Percentiles rank a stretch among this genome's conserved stretches.
Conservation (phyloP, 2,329 filamentous ascomycete species). For the Colletotrichum sansevieriae region DNA sequence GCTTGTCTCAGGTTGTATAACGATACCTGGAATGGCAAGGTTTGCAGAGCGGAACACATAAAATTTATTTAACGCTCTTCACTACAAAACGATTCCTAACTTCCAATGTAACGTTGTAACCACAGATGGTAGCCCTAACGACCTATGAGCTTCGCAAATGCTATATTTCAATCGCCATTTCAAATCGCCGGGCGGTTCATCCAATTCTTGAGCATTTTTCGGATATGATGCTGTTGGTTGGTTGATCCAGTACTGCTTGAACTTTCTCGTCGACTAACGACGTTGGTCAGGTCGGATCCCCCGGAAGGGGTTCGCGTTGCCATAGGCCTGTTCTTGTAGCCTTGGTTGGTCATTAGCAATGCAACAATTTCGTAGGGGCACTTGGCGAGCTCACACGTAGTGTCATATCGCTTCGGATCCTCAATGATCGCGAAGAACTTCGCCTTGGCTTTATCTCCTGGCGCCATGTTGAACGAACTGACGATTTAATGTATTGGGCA, state of each 20-base stretch:
- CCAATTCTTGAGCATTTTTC: constrained; percentile 36
- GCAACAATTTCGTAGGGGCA: neutral
- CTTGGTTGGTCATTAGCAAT: neutral
- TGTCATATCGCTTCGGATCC: constrained; percentile 34
- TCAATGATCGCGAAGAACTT: constrained; percentile 37
- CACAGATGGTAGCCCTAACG: too few species aligned
- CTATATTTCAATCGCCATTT: neutral
- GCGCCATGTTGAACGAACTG: constrained; percentile 16
- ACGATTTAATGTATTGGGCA: neutral
- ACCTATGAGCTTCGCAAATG: too few species aligned
- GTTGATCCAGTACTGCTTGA: constrained; percentile 30
- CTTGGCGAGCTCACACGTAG: constrained; percentile 5
- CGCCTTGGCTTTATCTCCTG: constrained; percentile 31
- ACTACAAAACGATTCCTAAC: too few species aligned
- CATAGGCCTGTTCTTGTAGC: constrained; percentile 35
- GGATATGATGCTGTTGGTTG: constrained; percentile 12
- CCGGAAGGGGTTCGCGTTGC: constrained; percentile 34
- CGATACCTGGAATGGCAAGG: too few species aligned
- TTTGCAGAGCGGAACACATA: too few species aligned
- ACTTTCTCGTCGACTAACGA: constrained; percentile 27
- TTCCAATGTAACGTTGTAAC: too few species aligned
- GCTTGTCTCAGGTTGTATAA: too few species aligned
- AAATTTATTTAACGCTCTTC: too few species aligned
- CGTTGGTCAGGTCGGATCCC: constrained; percentile 34
- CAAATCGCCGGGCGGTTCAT: constrained; percentile 19